phyloP scores from a whole-genome alignment of 495 filamentous ascomycete genomes.

The Cudoniella acicularis region DNA sequence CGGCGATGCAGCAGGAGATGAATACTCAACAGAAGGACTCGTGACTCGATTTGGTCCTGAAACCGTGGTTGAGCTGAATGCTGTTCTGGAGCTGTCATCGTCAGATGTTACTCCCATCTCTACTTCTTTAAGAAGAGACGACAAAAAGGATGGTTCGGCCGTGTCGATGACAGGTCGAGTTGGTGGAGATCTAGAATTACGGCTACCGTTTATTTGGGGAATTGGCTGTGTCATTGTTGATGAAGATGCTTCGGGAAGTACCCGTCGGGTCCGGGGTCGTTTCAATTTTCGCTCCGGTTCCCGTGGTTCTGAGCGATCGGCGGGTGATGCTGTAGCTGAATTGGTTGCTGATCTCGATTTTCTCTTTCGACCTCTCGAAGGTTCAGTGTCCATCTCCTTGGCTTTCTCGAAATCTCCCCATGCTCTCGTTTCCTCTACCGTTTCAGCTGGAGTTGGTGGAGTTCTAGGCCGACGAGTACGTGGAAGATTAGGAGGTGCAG shows the following conservation, averaged over 20 bases:
- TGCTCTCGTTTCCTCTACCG: conserved; percentile 73
- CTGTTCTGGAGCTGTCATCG: conserved; percentile 46
- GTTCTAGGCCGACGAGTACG: conserved; percentile 19
- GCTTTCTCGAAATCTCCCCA: conserved; percentile 90
- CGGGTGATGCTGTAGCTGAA: conserved; percentile 70
- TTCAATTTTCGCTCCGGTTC: conserved; percentile 77
- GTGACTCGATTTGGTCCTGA: conserved; percentile 31
- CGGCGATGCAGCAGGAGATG: conserved; percentile 67
- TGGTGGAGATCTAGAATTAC: conserved; percentile 21
- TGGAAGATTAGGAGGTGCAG: conserved; percentile 22
- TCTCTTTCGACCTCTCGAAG: conserved; percentile 58
- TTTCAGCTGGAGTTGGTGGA: conserved; percentile 58
- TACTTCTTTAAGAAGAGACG: conserved; percentile 81
- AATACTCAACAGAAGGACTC: conserved; percentile 46
- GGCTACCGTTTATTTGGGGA: conserved; percentile 23
- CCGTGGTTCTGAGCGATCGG: conserved; percentile 40
- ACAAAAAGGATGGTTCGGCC: conserved; percentile 63
- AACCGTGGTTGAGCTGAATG: conserved; percentile 25
- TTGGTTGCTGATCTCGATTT: conserved; percentile 68
- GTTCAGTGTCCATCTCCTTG: conserved; percentile 58
- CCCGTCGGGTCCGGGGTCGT: conserved; percentile 68
- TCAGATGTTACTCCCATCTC: conserved; percentile 60
- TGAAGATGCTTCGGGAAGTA: conserved; percentile 42
- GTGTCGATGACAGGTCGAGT: conserved; percentile 33
- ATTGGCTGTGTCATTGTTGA: conserved; percentile 38